Percentiles rank a stretch among this genome's conserved stretches.
These are phyloP conservation scores for Colletotrichum musicola DNA, from an alignment of 2,329 filamentous ascomycete genomes.

Conservation along the genomic window DNA sequence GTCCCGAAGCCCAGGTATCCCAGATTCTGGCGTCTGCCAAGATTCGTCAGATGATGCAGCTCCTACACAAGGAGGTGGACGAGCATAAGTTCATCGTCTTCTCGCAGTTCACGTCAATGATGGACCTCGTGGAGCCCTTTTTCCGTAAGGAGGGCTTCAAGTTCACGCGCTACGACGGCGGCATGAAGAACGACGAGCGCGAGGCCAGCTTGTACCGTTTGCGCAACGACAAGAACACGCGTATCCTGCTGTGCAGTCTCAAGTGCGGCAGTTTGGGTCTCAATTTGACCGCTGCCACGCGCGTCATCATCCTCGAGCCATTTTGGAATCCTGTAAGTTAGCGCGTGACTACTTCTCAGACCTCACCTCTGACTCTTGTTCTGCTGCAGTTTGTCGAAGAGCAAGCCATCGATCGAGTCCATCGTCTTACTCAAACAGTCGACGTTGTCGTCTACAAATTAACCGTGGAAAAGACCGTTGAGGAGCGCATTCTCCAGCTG, in stretches of 20 bases:
- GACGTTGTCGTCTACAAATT: conserved; percentile 97
- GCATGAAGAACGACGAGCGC: conserved; percentile 92
- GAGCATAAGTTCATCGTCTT: conserved; percentile 99
- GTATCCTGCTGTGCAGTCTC: conserved; percentile 91
- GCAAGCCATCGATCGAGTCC: conserved; percentile 97
- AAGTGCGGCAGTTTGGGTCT: conserved; percentile 94
- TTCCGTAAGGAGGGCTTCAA: conserved; percentile 79
- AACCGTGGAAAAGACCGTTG: conserved; percentile 87
- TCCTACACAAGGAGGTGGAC: conserved; percentile 81
- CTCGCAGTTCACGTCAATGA: conserved; percentile 98
- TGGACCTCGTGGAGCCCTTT: conserved; percentile 95
- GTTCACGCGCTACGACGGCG: conserved; percentile 92
- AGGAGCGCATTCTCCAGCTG: conserved; percentile 93
- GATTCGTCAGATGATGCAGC: conserved; percentile 85
- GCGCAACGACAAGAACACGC: conserved; percentile 78
- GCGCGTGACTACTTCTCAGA: neutral
- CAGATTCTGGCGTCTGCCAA: conserved; percentile 84
- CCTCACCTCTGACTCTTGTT: neutral
- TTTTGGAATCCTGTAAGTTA: conserved; percentile 93
- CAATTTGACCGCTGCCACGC: conserved; percentile 92
- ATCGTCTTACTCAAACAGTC: conserved; percentile 95
- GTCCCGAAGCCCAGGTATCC: conserved; percentile 55
- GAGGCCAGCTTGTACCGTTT: conserved; percentile 87
- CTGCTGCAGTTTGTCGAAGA: conserved; percentile 88
- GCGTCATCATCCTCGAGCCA: conserved; percentile 94